Conservation (phyloP, 1,139 yeast species). For the Saccharomycopsis crataegensis region DNA sequence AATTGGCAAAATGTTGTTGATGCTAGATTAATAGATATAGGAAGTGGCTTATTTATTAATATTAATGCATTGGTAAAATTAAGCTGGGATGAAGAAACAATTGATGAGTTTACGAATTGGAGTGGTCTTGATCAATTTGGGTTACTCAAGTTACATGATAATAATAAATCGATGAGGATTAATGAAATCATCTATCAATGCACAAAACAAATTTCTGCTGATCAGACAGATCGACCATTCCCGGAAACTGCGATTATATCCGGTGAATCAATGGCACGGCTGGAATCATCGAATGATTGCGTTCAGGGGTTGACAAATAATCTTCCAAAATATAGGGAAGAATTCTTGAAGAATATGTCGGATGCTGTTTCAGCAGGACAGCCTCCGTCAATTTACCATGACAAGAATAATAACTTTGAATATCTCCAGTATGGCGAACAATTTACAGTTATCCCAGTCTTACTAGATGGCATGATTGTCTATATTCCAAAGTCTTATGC, state of each 20-base stretch:
- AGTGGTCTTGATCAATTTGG: not conserved
- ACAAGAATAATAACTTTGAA: not conserved
- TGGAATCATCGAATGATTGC: too few relatives aligned
- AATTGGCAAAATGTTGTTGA: constrained; percentile 47
- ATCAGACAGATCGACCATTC: too few relatives aligned
- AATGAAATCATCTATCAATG: not conserved
- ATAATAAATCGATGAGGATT: not conserved
- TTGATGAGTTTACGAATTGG: not conserved
- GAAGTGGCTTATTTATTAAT: constrained; percentile 59
- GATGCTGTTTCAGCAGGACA: too few relatives aligned
- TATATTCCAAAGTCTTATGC: not conserved
- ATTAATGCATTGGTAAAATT: constrained; percentile 34
- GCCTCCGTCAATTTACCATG: not conserved
- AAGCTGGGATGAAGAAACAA: not conserved
- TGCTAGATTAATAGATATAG: constrained; percentile 60
- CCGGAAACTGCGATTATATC: too few relatives aligned
- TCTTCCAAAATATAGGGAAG: too few relatives aligned
- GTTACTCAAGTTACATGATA: not conserved
- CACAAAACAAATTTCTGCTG: too few relatives aligned
- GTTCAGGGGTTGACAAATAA: too few relatives aligned
- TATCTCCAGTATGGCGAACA: not conserved
- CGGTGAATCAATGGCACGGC: too few relatives aligned
- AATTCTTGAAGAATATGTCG: too few relatives aligned
- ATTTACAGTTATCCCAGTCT: not conserved
- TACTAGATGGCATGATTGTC: constrained; percentile 1